phyloP scores from a whole-genome alignment of 148 eudicot species.

The Rhododendron mucronatum region DNA sequence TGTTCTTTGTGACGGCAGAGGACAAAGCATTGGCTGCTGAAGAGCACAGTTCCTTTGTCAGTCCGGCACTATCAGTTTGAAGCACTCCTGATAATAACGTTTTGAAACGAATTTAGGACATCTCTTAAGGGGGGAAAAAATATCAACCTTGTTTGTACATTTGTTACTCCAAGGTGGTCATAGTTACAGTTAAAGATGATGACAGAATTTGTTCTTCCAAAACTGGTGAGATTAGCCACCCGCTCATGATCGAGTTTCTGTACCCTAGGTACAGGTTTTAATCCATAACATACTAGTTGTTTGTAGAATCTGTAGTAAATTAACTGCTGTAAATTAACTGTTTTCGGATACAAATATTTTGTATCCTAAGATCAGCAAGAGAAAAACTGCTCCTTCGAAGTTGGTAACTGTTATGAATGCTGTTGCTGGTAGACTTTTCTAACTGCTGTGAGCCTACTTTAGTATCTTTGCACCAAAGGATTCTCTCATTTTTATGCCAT shows the following conservation, averaged over 20 bases:
- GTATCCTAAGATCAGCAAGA: neutral
- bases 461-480: neutral
- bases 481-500: neutral
- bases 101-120: conserved; percentile 6
- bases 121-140: neutral
- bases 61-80: conserved; percentile 5
- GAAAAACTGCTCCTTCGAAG: neutral
- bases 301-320: neutral
- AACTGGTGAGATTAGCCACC: neutral
- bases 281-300: neutral
- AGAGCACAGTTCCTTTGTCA: neutral
- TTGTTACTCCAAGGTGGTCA: conserved; percentile 9
- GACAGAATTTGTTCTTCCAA: neutral
- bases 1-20: conserved; percentile 19
- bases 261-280: neutral
- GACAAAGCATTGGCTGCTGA: conserved; percentile 16
- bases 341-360: neutral
- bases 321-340: neutral
- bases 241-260: neutral
- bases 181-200: conserved; percentile 15
- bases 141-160: conserved; percentile 23
- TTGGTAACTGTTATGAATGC: neutral
- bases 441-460: neutral
- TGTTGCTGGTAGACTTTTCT: neutral
- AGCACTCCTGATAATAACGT: neutral